Conservation (phyloP, 257 asterid genomes). For the Osmanthus fragrans region DNA sequence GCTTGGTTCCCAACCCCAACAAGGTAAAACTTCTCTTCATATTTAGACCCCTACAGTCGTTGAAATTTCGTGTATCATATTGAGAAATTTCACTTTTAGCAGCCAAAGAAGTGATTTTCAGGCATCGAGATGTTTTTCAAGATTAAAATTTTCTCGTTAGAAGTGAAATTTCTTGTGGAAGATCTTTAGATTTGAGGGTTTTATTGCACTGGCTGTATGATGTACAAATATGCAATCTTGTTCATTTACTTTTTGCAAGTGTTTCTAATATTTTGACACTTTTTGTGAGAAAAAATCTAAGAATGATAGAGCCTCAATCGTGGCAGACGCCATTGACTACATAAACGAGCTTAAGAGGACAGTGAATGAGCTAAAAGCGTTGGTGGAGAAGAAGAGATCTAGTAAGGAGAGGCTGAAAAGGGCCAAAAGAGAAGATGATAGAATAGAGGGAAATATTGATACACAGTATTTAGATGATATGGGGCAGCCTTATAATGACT, state of each 20-base stretch:
- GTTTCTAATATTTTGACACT: neutral
- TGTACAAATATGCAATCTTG: neutral
- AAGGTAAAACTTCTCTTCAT: constrained; percentile 52
- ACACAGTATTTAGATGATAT: constrained; percentile 44
- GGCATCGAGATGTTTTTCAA: neutral
- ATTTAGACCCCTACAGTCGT: neutral
- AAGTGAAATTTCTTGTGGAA: neutral
- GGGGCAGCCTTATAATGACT: constrained; percentile 48
- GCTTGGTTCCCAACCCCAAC: constrained; percentile 62
- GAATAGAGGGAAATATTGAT: constrained; percentile 28
- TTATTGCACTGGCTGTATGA: neutral
- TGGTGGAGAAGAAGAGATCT: constrained; percentile 74
- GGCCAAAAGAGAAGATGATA: constrained; percentile 47
- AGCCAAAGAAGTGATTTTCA: neutral
- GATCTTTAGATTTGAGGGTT: neutral
- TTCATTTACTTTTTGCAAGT: neutral
- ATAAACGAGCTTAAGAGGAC: constrained; percentile 68
- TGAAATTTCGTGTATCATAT: neutral
- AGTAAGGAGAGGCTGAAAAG: constrained; percentile 61
- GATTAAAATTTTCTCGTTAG: neutral
- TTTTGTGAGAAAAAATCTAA: constrained; percentile 16
- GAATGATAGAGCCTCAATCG: constrained; percentile 65
- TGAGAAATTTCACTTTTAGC: neutral
- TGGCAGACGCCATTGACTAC: constrained; percentile 58
- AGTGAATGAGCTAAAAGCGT: constrained; percentile 49